These are phyloP conservation scores for Malassezia furfur DNA, from an alignment of 1,284 basidiomycete genomes.

Conservation along the genomic window DNA sequence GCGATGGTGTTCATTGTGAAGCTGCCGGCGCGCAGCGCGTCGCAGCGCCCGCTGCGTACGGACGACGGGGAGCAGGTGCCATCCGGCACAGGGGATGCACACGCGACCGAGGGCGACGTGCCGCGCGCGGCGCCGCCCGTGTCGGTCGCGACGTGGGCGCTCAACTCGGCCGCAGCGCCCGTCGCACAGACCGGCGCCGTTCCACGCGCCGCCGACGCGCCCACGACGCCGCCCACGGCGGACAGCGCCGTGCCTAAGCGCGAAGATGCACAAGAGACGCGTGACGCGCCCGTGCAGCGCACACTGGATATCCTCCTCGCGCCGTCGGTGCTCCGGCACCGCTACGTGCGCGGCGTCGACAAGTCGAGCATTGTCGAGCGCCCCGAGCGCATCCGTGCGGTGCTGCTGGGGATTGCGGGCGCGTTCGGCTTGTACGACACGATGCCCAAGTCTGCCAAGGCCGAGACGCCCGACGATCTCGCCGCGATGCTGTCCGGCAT, in stretches of 20 bases:
- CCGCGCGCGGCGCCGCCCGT: background rate
- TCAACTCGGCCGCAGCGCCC: background rate
- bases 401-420: conserved; percentile 33
- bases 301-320: conserved; percentile 36
- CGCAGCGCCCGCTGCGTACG: background rate
- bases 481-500: conserved; percentile 24
- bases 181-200: background rate
- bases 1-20: conserved; percentile 41
- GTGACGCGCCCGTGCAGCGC: background rate
- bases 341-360: conserved; percentile 41
- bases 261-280: too few relatives aligned
- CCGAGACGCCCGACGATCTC: conserved; percentile 20
- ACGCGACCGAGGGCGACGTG: background rate
- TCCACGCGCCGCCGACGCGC: too few relatives aligned
- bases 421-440: conserved; percentile 19
- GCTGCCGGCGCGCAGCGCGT: conserved; percentile 24
- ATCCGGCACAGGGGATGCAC: background rate
- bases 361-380: conserved; percentile 42
- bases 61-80: too few relatives aligned
- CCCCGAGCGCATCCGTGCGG: conserved; percentile 42
- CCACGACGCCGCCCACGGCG: too few relatives aligned
- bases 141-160: background rate
- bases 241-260: too few relatives aligned
- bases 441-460: background rate
- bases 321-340: conserved; percentile 37